Evolutionary conservation across 2,329 filamentous ascomycete genomes (phyloP).

Genomic region (Dothiorella sarmentorum): DNA sequence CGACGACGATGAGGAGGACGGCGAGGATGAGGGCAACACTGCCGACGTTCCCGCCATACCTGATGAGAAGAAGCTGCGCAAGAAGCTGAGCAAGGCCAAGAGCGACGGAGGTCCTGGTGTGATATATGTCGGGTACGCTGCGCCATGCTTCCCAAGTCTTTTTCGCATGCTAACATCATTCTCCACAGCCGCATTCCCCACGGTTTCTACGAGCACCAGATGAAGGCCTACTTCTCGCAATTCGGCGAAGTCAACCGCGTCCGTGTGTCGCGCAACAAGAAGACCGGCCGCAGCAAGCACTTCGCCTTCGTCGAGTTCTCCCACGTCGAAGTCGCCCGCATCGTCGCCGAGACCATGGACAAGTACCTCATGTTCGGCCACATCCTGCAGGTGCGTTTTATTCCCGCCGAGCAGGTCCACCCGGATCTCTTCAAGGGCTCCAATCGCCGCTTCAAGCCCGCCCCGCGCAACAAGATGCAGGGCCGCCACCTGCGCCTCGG

Average conservation of each 20-base stretch:
- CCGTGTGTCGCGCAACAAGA: constrained; percentile 85
- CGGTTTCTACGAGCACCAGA: constrained; percentile 96
- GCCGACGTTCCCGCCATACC: constrained; percentile 35
- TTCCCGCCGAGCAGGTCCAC: constrained; percentile 75
- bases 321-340: constrained; percentile 73
- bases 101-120: constrained; percentile 65
- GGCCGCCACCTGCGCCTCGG: constrained; percentile 71
- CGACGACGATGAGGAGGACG: constrained; percentile 41
- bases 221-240: constrained; percentile 89
- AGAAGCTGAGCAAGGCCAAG: constrained; percentile 46
- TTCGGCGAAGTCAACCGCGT: constrained; percentile 79
- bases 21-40: constrained; percentile 37
- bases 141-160: background rate
- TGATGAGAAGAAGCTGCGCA: constrained; percentile 31
- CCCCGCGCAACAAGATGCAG: constrained; percentile 84
- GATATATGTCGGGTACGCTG: constrained; percentile 71
- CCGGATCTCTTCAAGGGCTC: constrained; percentile 83
- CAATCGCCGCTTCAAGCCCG: constrained; percentile 82
- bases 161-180: background rate
- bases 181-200: constrained; percentile 70
- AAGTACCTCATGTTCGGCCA: constrained; percentile 95
- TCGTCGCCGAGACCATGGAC: constrained; percentile 94
- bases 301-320: constrained; percentile 91
- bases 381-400: constrained; percentile 80
- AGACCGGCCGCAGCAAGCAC: constrained; percentile 87